Conservation (phyloP, 495 filamentous ascomycete genomes). For the Podospora fimiseda region DNA sequence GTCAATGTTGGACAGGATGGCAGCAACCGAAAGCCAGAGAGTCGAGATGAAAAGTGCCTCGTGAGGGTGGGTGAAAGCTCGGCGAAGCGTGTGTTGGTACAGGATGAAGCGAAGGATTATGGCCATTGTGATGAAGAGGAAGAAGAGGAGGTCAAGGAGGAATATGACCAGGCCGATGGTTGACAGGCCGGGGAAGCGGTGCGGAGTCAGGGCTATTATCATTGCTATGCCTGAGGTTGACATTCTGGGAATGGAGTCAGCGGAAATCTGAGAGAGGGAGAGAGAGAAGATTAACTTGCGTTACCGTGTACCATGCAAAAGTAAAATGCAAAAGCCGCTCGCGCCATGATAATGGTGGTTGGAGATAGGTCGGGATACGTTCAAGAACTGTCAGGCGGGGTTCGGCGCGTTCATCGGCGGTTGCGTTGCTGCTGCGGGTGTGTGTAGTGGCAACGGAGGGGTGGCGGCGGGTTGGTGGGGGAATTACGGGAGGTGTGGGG, state of each 20-base stretch:
- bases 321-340: slow-evolving; percentile 58
- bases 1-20: slow-evolving; percentile 53
- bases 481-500: not conserved
- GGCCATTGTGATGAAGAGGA: slow-evolving; percentile 43
- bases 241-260: too few relatives aligned
- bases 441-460: not conserved
- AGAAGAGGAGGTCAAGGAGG: slow-evolving; percentile 56
- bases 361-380: slow-evolving; percentile 23
- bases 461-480: not conserved
- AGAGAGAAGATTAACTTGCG: too few relatives aligned
- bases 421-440: not conserved
- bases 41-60: slow-evolving; percentile 64
- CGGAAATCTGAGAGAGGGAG: too few relatives aligned
- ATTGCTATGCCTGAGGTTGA: slow-evolving; percentile 60
- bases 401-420: not conserved
- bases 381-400: slow-evolving; percentile 12
- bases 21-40: slow-evolving; percentile 60
- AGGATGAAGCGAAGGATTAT: slow-evolving; percentile 54
- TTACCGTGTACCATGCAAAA: slow-evolving; percentile 67
- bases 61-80: slow-evolving; percentile 53
- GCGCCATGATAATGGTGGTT: slow-evolving; percentile 25
- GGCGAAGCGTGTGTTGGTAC: slow-evolving; percentile 42
- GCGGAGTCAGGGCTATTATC: slow-evolving; percentile 51
- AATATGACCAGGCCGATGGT: slow-evolving; percentile 56
- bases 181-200: slow-evolving; percentile 51